Base-by-base conservation (phyloP, 192 early-diverging fungal species). In the Geranomyces variabilis region DNA sequence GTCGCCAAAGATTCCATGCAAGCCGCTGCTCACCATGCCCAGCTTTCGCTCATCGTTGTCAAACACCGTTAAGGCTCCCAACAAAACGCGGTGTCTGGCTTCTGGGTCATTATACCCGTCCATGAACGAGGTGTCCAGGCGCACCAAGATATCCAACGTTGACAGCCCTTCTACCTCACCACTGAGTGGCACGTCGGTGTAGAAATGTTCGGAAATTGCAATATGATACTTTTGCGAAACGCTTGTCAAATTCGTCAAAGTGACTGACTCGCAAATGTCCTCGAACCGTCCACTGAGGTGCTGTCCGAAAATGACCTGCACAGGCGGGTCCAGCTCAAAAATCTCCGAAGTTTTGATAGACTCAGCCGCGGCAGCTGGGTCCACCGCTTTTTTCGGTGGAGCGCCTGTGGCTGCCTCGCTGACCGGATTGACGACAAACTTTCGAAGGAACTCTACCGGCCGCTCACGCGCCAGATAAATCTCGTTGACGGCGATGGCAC, bases 281-380 rank as follows among this genome's bases (percentile, higher is more conserved):
- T 78, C 69, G n/a, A 57, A 63, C 3, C 65, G 43, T 3, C 53
- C 66, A 46, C 64, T 71, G 15, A 78, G 34, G 58, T 33, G 31
- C 13, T 57, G 66, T 36, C 71, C 81, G 55, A 77, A 84, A 63
- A 83, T 71, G 45, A 67, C 79, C 66, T 83, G 80, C 21, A 70
- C 36, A 17, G 66, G 74, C 14, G 84, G 84, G n/a, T 87, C 84
- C 1, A 87, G 58, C 46, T 81, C 80, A 55, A 87, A 80, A 0
- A 83, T 67, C 36, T 77, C 63, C 5, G 79, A 82, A 21, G 77
- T 75, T 65, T 81, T 78, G 36, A 51, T 47, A 1, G 34, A 28
- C 14, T 41, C 51, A 15, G 33, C 21, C 22, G 14, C 26, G 24
- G 56, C n/a, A 30, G 22, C 44, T 66, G 62, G 51, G 3, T 28